Evolutionary conservation across 148 eudicot species (phyloP), one percentile per base, ranked within the genome.

Genomic region (Camellia japonica): DNA sequence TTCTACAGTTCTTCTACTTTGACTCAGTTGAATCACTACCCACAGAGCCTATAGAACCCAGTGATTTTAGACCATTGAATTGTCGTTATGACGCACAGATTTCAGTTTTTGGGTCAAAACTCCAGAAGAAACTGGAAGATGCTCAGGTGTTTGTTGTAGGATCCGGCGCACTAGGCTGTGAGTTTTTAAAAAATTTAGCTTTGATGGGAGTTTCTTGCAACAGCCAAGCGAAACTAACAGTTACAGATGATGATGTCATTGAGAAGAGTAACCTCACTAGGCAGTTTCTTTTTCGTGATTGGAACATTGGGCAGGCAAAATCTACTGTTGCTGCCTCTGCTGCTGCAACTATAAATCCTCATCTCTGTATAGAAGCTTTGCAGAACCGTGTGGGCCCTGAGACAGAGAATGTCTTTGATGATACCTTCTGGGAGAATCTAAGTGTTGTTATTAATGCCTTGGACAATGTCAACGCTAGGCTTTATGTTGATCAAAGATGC

Each of bases 301-400:
- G 95, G 98, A 95, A 95, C 86, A 95, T 95, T 58, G 97, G 98
- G 85, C 97, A 95, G 85, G 95, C 97, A 67, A 95, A 95, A 83
- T 95, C 98, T 41, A 90, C 93, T 72, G 98, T 95, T 85, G 97
- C 98, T 88, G 97, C 95, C 73, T 77, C 95, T 66, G 95, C 97
- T 54, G 93, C 96, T 14, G 63, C 86, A 64, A 83, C 85, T 51
- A 95, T 92, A 71, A 94, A 94, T 80, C 86, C 97, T 38, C 76
- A 77, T 66, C 64, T 94, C 58, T 79, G 63, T 68, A 82, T 92
- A 58, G 90, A 88, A 90, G 98, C 95, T 69, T 83, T 94, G 88
- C 98, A 94, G 83, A 94, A 94, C 79, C 98, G 98, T 80, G 96
- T 93, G 78, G 90, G 97, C 76, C 86, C 98, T 42, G 97, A 92